Conservation (phyloP, 1,139 yeast species). For the Lodderomyces theae region DNA sequence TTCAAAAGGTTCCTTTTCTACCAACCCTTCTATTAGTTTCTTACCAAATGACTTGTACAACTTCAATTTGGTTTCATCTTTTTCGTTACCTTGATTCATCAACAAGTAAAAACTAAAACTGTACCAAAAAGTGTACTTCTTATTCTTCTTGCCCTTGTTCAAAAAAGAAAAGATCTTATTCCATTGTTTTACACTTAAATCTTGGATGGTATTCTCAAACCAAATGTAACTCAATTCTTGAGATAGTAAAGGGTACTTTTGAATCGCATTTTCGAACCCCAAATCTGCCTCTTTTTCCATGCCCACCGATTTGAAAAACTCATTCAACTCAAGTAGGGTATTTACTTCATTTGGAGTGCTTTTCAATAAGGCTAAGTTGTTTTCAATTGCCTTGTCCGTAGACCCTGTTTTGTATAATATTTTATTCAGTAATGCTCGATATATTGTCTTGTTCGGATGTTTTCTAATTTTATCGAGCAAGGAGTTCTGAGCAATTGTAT, state of each 20-base stretch:
- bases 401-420: constrained; percentile 44
- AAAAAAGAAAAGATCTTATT: constrained; percentile 49
- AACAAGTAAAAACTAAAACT: constrained; percentile 40
- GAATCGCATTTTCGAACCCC: constrained; percentile 55
- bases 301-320: constrained; percentile 36
- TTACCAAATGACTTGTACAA: constrained; percentile 58
- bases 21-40: constrained; percentile 44
- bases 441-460: constrained; percentile 55
- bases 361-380: constrained; percentile 39
- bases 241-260: constrained; percentile 48
- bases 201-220: constrained; percentile 43
- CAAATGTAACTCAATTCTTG: constrained; percentile 41
- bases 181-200: constrained; percentile 36
- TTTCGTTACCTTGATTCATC: constrained; percentile 17
- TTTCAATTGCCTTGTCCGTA: constrained; percentile 39
- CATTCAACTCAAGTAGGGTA: constrained; percentile 46
- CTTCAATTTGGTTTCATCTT: constrained; percentile 29
- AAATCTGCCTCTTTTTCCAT: constrained; percentile 34
- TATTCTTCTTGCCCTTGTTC: constrained; percentile 27
- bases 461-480: constrained; percentile 50
- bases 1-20: constrained; percentile 31
- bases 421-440: constrained; percentile 49
- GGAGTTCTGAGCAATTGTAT: constrained; percentile 49
- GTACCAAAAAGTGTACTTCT: constrained; percentile 47
- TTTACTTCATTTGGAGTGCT: constrained; percentile 55